phyloP scores from a whole-genome alignment of 768 basidiomycete genomes.

The Hygrophorus russula region DNA sequence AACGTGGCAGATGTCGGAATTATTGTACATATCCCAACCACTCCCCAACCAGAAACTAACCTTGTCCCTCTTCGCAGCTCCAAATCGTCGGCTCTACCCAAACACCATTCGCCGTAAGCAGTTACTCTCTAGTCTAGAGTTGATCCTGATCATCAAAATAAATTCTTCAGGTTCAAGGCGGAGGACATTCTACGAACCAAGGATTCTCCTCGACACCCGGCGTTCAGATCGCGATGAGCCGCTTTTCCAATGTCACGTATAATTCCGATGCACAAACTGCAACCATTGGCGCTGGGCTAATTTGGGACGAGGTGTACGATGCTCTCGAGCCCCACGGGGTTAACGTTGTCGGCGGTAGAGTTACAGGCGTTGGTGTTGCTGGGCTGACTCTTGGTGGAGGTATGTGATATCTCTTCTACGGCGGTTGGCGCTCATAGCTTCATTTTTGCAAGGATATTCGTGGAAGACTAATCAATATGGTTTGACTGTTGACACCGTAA shows the following conservation, averaged over 20 bases:
- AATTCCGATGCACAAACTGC: conserved; percentile 27
- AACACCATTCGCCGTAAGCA: conserved; percentile 43
- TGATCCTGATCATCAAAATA: neutral
- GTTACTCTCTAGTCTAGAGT: neutral
- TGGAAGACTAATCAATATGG: conserved; percentile 55
- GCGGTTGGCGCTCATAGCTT: neutral
- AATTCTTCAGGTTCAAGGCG: conserved; percentile 51
- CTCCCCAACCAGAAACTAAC: neutral
- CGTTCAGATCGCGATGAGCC: conserved; percentile 45
- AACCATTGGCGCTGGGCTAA: conserved; percentile 31
- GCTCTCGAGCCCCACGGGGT: conserved; percentile 37
- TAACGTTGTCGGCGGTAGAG: conserved; percentile 49
- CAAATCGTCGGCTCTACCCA: conserved; percentile 28
- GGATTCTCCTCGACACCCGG: conserved; percentile 52
- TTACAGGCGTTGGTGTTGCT: conserved; percentile 49
- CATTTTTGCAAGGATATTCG: conserved; percentile 36
- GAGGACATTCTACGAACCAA: conserved; percentile 44
- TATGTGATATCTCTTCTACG: conserved; percentile 2
- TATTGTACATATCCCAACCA: conserved; percentile 29
- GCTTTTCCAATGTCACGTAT: conserved; percentile 35
- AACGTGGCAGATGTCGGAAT: conserved; percentile 36
- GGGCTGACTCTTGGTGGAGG: conserved; percentile 52
- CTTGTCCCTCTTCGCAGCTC: conserved; percentile 23
- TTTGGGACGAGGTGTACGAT: conserved; percentile 57
- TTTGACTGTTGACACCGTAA: conserved; percentile 44